These are phyloP conservation scores for Wallacemonas sp. DNA, from an alignment of 208 protist species.

Conservation along the genomic window DNA sequence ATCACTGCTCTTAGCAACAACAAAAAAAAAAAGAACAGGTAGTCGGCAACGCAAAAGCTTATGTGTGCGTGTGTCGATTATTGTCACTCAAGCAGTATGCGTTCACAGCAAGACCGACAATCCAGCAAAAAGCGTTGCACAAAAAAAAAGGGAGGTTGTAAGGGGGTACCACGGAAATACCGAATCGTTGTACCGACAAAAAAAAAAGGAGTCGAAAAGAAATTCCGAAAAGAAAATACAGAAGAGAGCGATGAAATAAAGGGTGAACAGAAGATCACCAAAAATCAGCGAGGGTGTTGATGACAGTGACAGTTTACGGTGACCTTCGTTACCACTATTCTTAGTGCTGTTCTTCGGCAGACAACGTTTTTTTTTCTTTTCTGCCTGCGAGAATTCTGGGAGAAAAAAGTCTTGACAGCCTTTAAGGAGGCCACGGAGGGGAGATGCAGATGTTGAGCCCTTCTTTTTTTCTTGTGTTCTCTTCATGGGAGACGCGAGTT, in stretches of 20 bases:
- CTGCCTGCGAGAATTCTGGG: too few relatives aligned
- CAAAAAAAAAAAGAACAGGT: conserved; percentile 20
- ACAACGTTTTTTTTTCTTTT: background rate
- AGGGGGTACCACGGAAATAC: too few relatives aligned
- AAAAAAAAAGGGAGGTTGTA: conserved; percentile 9
- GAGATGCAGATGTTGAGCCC: too few relatives aligned
- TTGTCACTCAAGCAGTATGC: background rate
- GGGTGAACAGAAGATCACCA: too few relatives aligned
- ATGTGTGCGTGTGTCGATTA: background rate
- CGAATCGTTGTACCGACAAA: too few relatives aligned
- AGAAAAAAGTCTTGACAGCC: too few relatives aligned
- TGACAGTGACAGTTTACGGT: too few relatives aligned
- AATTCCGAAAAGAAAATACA: background rate
- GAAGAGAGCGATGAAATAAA: background rate
- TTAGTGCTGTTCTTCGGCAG: background rate
- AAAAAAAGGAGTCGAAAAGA: conserved; percentile 19
- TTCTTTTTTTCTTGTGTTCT: too few relatives aligned
- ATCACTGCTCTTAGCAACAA: background rate
- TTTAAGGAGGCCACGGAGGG: too few relatives aligned
- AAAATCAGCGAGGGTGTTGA: too few relatives aligned
- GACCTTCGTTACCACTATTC: background rate
- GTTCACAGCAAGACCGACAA: conserved; percentile 1
- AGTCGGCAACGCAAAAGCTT: background rate
- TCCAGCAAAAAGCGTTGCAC: conserved; percentile 9
- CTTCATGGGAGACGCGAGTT: too few relatives aligned